These are phyloP conservation scores for Trametopsis cervina DNA, from an alignment of 768 basidiomycete species.

Conservation along the genomic window DNA sequence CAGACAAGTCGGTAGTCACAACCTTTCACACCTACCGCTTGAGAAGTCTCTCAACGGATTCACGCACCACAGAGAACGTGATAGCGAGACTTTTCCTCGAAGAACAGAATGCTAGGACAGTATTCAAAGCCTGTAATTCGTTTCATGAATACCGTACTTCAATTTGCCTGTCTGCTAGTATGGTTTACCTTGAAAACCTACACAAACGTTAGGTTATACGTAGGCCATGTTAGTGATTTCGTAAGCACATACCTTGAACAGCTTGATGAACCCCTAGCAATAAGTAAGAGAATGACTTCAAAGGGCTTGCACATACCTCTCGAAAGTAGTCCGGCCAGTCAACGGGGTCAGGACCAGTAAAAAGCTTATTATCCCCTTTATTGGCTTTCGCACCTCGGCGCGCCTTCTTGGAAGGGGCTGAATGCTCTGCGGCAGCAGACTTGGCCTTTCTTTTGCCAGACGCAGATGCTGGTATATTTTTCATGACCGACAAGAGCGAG, in stretches of 20 bases:
- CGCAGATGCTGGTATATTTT: too few relatives aligned
- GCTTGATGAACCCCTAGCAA: slow-evolving; percentile 25
- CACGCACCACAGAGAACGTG: slow-evolving; percentile 67
- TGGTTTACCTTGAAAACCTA: slow-evolving; percentile 36
- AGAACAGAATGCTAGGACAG: slow-evolving; percentile 82
- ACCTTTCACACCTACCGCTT: slow-evolving; percentile 47
- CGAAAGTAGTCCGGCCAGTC: slow-evolving; percentile 25
- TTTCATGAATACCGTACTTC: slow-evolving; percentile 10
- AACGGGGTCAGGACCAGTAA: background rate
- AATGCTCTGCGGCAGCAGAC: too few relatives aligned
- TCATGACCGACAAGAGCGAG: too few relatives aligned
- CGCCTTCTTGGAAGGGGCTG: slow-evolving; percentile 11
- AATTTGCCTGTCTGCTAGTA: background rate
- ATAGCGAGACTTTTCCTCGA: slow-evolving; percentile 74
- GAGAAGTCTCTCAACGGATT: slow-evolving; percentile 74
- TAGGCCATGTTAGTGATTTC: too few relatives aligned
- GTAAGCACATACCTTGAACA: slow-evolving; percentile 50
- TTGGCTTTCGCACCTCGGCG: slow-evolving; percentile 4
- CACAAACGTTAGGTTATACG: too few relatives aligned
- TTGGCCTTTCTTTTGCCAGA: too few relatives aligned
- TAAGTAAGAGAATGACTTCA: too few relatives aligned
- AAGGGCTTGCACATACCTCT: slow-evolving; percentile 18
- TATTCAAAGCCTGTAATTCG: slow-evolving; percentile 66
- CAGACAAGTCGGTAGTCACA: background rate
- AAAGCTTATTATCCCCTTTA: slow-evolving; percentile 9